phyloP scores from a whole-genome alignment of 257 asterid genomes.

The Salvia miltiorrhiza region DNA sequence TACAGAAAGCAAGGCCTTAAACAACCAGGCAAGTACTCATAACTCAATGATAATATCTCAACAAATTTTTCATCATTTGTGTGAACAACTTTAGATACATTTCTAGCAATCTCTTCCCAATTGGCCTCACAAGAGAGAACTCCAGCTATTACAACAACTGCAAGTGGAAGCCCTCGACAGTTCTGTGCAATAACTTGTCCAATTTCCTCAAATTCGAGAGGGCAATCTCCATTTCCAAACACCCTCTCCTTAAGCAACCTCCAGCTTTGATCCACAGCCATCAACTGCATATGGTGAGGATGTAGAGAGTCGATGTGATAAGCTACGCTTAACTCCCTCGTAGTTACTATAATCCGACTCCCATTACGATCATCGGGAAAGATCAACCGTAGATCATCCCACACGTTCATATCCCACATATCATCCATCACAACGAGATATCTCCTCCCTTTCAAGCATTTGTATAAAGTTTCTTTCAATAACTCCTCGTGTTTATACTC shows the following conservation, averaged over 20 bases:
- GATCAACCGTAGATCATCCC: background rate
- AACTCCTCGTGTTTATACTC: background rate
- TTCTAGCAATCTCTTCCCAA: background rate
- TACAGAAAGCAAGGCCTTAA: conserved; percentile 8
- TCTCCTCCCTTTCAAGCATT: conserved; percentile 2
- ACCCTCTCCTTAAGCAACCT: background rate
- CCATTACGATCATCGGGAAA: conserved; percentile 12
- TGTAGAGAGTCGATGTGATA: background rate
- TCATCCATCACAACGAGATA: conserved; percentile 11
- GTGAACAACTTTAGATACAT: background rate
- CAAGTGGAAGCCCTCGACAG: conserved; percentile 23
- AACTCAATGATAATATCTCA: conserved; percentile 1
- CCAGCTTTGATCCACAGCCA: conserved; percentile 6
- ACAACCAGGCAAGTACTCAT: background rate
- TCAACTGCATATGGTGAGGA: background rate
- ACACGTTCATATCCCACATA: conserved; percentile 2
- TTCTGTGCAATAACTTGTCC: background rate
- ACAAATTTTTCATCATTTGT: background rate
- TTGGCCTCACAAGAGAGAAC: background rate
- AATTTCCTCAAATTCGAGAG: background rate
- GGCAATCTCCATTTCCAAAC: background rate
- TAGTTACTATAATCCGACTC: conserved; percentile 6
- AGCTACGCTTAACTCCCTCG: background rate
- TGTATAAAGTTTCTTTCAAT: background rate
- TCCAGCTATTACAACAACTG: conserved; percentile 10